Percentiles rank a stretch among this genome's conserved stretches.
Conservation (phyloP, 148 eudicot genomes). For the Arbutus unedo region DNA sequence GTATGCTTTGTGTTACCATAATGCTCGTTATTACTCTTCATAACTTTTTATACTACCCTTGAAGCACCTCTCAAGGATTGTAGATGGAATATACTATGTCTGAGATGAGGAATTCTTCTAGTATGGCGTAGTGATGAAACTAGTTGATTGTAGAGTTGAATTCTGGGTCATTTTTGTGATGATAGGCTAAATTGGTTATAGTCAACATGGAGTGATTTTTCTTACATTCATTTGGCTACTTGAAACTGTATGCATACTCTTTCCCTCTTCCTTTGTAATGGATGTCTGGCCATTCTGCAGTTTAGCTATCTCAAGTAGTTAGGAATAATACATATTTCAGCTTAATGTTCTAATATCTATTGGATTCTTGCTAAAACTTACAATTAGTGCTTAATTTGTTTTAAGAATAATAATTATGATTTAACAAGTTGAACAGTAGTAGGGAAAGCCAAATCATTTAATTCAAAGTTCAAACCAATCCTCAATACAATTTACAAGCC, state of each 20-base stretch:
- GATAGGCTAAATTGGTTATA: background rate
- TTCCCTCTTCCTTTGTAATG: background rate
- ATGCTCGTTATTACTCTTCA: too few species aligned
- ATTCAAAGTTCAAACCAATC: background rate
- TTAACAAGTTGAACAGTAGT: background rate
- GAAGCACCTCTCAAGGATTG: background rate
- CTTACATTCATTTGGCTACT: background rate
- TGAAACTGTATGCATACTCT: background rate
- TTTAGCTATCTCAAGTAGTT: background rate
- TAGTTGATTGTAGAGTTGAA: background rate
- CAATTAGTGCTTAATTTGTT: background rate
- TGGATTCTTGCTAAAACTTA: background rate
- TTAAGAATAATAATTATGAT: background rate
- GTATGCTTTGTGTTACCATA: background rate
- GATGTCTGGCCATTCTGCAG: background rate
- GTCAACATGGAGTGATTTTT: background rate
- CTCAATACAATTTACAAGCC: background rate
- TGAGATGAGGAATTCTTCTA: background rate
- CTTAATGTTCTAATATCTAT: background rate
- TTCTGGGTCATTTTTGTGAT: background rate
- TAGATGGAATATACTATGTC: background rate
- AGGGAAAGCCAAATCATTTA: background rate
- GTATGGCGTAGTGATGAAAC: background rate
- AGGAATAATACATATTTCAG: background rate
- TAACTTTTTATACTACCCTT: background rate